Conservation (phyloP, 768 basidiomycete species). For the Chalciporus piperatus region DNA sequence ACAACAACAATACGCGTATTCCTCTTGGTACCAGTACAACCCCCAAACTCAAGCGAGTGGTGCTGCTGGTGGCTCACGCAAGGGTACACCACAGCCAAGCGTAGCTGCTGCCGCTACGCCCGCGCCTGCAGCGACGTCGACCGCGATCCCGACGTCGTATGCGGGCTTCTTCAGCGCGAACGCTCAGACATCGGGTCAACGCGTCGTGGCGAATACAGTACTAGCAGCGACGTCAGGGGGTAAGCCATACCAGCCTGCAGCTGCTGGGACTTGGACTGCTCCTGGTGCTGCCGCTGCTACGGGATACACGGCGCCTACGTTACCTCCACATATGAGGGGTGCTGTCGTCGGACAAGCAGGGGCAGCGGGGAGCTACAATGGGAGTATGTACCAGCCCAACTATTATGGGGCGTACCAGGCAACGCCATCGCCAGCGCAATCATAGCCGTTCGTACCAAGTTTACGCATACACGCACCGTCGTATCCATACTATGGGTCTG, state of each 20-base stretch:
- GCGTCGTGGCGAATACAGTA: constrained; percentile 58
- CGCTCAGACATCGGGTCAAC: constrained; percentile 36
- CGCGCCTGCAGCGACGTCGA: constrained; percentile 24
- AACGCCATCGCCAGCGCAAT: constrained; percentile 31
- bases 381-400: constrained; percentile 26
- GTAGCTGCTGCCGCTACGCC: constrained; percentile 26
- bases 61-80: constrained; percentile 33
- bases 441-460: constrained; percentile 7
- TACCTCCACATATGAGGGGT: constrained; percentile 42
- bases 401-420: constrained; percentile 34
- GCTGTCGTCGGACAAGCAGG: constrained; percentile 25
- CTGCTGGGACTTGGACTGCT: constrained; percentile 24
- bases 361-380: constrained; percentile 15
- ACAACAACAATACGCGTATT: constrained; percentile 42
- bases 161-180: constrained; percentile 38
- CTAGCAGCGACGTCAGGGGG: constrained; percentile 24
- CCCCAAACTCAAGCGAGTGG: constrained; percentile 26
- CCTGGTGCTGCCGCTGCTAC: constrained; percentile 22
- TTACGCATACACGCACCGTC: not conserved
- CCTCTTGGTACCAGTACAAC: constrained; percentile 44
- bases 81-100: constrained; percentile 44
- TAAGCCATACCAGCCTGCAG: constrained; percentile 32
- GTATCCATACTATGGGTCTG: not conserved
- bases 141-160: constrained; percentile 36
- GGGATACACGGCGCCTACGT: constrained; percentile 33